Evolutionary conservation across 768 basidiomycete genomes (phyloP).

Genomic region (Pleurotus sapidus): DNA sequence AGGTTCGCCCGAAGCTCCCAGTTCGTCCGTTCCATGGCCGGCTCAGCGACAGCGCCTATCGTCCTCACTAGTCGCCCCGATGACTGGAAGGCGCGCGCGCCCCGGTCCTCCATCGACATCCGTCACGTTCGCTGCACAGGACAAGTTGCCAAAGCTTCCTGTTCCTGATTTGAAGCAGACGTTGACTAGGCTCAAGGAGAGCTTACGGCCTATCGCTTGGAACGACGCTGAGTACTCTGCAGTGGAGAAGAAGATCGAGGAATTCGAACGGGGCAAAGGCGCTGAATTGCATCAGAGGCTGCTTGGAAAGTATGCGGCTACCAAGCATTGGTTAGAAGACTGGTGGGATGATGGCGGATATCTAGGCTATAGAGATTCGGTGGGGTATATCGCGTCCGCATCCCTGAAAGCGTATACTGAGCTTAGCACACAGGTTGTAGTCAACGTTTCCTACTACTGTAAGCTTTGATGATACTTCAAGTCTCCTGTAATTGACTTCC

Average conservation of each 20-base stretch:
- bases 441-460: conserved; percentile 97
- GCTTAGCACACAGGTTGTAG: conserved; percentile 53
- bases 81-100: conserved; percentile 72
- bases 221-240: conserved; percentile 53
- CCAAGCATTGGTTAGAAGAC: conserved; percentile 82
- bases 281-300: conserved; percentile 64
- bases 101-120: conserved; percentile 52
- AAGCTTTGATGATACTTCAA: conserved; percentile 15
- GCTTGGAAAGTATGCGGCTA: conserved; percentile 48
- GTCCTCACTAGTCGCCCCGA: conserved; percentile 31
- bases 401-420: background rate
- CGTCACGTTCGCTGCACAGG: conserved; percentile 65
- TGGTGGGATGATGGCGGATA: conserved; percentile 94
- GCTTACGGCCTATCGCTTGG: conserved; percentile 72
- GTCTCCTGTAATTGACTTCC: background rate
- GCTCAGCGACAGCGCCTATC: background rate
- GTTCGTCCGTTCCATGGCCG: background rate
- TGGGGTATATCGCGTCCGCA: conserved; percentile 26
- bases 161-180: conserved; percentile 70
- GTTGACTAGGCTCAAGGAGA: conserved; percentile 63
- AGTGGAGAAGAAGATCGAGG: conserved; percentile 61
- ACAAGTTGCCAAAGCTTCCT: conserved; percentile 67
- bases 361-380: conserved; percentile 82
- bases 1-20: conserved; percentile 1
- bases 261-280: conserved; percentile 49